Evolutionary conservation across 108 stramenopile species (phyloP).

Genomic region (Cyclotella atomus): DNA sequence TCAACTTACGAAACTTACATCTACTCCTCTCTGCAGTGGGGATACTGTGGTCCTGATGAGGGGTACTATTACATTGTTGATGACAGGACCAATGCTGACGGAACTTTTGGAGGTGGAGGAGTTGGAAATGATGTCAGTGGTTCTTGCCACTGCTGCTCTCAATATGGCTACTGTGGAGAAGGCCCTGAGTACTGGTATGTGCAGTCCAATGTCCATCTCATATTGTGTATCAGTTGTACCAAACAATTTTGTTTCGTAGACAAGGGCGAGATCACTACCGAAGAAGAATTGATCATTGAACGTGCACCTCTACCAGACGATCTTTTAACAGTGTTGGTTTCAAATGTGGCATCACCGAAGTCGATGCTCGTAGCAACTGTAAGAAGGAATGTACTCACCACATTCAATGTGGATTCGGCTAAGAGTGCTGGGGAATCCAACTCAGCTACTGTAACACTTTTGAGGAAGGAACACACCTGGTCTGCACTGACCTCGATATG

Average conservation of each 20-base stretch:
- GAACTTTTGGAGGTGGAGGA: slow-evolving; percentile 36
- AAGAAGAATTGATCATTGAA: slow-evolving; percentile 15
- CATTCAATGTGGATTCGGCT: slow-evolving; percentile 22
- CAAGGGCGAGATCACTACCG: slow-evolving; percentile 3
- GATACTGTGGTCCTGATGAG: slow-evolving; percentile 47
- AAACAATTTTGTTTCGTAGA: no score
- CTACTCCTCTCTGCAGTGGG: no score
- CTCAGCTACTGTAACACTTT: slow-evolving; percentile 53
- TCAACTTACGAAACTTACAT: no score
- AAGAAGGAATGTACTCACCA: slow-evolving; percentile 38
- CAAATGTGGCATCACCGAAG: slow-evolving; percentile 41
- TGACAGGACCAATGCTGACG: slow-evolving; percentile 25
- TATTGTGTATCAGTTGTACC: no score
- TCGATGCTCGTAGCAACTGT: slow-evolving; percentile 52
- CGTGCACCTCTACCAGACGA: slow-evolving; percentile 25
- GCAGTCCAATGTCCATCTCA: no score
- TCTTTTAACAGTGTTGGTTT: slow-evolving; percentile 39
- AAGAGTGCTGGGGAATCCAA: slow-evolving; percentile 51
- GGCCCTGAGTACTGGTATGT: slow-evolving; percentile 16
- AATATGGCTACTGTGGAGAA: slow-evolving; percentile 24
- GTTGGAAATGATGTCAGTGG: slow-evolving; percentile 23
- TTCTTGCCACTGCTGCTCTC: slow-evolving; percentile 7
- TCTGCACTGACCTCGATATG: slow-evolving; percentile 39
- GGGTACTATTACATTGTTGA: slow-evolving; percentile 32
- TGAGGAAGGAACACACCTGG: slow-evolving; percentile 43